Conservation (phyloP, 163 green algal species). For the Scenedesmus sp. region DNA sequence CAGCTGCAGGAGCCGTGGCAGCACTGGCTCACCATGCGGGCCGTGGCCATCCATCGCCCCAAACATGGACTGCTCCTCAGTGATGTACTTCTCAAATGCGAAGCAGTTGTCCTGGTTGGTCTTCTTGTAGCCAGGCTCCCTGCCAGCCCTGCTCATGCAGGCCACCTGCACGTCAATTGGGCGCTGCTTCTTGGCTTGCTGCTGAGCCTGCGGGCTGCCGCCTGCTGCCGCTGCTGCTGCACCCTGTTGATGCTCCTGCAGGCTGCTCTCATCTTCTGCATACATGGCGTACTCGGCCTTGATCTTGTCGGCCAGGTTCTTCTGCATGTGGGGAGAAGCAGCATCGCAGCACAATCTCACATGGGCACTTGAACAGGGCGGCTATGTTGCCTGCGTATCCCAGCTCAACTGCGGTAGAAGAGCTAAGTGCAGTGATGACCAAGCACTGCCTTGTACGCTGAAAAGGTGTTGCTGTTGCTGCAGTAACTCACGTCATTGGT, state of each 20-base stretch:
- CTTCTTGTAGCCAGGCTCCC: slow-evolving; percentile 86
- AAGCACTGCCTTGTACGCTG: not conserved
- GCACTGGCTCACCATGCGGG: slow-evolving; percentile 69
- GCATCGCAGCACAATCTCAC: not conserved
- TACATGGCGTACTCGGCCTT: slow-evolving; percentile 37
- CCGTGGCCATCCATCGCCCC: slow-evolving; percentile 89
- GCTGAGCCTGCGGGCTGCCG: not conserved
- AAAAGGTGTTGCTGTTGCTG: not conserved
- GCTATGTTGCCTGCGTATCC: too few species aligned
- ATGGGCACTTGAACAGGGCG: not conserved
- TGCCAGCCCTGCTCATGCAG: slow-evolving; percentile 80
- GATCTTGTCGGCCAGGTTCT: slow-evolving; percentile 46
- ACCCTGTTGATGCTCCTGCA: not conserved
- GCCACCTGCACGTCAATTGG: slow-evolving; percentile 71
- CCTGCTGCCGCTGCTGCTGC: not conserved
- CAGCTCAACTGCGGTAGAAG: too few species aligned
- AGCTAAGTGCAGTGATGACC: too few species aligned
- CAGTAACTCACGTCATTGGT: slow-evolving; percentile 71
- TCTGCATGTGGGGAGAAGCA: not conserved
- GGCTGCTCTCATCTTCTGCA: not conserved
- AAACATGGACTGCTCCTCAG: slow-evolving; percentile 77
- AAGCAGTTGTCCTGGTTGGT: slow-evolving; percentile 91
- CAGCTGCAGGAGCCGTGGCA: not conserved
- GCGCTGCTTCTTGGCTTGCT: slow-evolving; percentile 26
- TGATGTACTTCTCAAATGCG: slow-evolving; percentile 83